phyloP scores from a whole-genome alignment of 2,329 filamentous ascomycete genomes.

The Fusarium sp. region DNA sequence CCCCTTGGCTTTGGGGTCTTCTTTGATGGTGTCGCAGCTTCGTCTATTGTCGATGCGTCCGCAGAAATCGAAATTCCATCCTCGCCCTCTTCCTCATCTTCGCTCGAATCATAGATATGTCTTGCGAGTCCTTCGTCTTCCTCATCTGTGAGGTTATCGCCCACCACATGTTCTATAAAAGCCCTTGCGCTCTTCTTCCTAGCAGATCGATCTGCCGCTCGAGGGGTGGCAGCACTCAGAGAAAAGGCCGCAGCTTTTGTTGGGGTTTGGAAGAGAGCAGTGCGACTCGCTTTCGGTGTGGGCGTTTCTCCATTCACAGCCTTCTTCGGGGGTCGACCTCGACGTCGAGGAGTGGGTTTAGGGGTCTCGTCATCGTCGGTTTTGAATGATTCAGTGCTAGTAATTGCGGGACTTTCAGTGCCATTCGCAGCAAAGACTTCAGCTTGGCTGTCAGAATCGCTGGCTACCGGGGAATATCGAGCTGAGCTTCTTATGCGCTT shows the following conservation, averaged over 20 bases:
- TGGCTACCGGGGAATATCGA: constrained; percentile 15
- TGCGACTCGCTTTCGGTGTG: constrained; percentile 50
- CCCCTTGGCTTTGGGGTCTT: constrained; percentile 46
- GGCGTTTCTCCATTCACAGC: constrained; percentile 45
- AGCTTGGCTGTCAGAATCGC: constrained; percentile 25
- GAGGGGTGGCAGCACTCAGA: constrained; percentile 62
- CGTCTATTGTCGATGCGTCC: constrained; percentile 40
- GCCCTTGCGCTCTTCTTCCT: constrained; percentile 82
- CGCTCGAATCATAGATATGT: constrained; percentile 69
- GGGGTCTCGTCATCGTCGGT: constrained; percentile 41
- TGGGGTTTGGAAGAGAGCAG: constrained; percentile 51
- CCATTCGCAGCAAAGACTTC: constrained; percentile 33
- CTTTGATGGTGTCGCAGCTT: constrained; percentile 57
- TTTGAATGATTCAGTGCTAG: constrained; percentile 23
- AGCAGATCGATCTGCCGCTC: constrained; percentile 83
- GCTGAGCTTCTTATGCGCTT: constrained; percentile 46
- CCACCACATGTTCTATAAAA: constrained; percentile 74
- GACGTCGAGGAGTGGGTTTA: constrained; percentile 48
- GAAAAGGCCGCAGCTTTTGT: constrained; percentile 45
- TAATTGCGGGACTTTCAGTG: constrained; percentile 6
- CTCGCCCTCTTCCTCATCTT: constrained; percentile 55
- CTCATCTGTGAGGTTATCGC: constrained; percentile 71
- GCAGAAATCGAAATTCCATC: constrained; percentile 32
- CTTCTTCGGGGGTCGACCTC: constrained; percentile 49
- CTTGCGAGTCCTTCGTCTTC: constrained; percentile 73